Evolutionary conservation across 495 filamentous ascomycete genomes (phyloP).

Genomic region (Aspergillus asperescens): DNA sequence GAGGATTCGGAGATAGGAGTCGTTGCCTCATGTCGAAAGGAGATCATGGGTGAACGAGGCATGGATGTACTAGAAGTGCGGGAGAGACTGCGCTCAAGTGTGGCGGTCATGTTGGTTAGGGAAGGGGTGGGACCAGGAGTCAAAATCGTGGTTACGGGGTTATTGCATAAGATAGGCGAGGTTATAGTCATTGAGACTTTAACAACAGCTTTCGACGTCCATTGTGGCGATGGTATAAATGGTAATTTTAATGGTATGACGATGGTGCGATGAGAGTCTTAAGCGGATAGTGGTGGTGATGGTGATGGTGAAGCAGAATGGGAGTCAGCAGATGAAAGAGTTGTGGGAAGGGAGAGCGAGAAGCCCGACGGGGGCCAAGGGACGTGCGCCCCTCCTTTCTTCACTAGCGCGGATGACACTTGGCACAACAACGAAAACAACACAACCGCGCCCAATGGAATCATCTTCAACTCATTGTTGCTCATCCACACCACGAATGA

Average conservation of each 20-base stretch:
- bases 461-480: background rate
- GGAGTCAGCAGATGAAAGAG: slow-evolving; percentile 8
- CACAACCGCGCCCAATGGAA: background rate
- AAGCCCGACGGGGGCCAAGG: slow-evolving; percentile 1
- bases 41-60: slow-evolving; percentile 37
- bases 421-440: slow-evolving; percentile 10
- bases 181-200: background rate
- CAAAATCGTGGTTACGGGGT: background rate
- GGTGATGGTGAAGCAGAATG: slow-evolving; percentile 12
- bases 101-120: slow-evolving; percentile 32
- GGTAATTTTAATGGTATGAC: slow-evolving; percentile 2
- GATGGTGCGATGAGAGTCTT: slow-evolving; percentile 4
- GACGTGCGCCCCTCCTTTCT: slow-evolving; percentile 9
- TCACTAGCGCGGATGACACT: slow-evolving; percentile 10
- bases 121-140: background rate
- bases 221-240: slow-evolving; percentile 18
- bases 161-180: background rate
- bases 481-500: background rate
- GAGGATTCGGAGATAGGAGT: slow-evolving; percentile 34
- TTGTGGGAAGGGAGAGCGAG: slow-evolving; percentile 2
- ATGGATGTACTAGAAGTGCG: slow-evolving; percentile 38
- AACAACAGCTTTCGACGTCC: slow-evolving; percentile 14
- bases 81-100: slow-evolving; percentile 40
- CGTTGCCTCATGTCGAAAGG: slow-evolving; percentile 31
- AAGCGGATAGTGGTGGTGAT: background rate